phyloP scores from a whole-genome alignment of 768 basidiomycete species.

The Galerina sulciceps region DNA sequence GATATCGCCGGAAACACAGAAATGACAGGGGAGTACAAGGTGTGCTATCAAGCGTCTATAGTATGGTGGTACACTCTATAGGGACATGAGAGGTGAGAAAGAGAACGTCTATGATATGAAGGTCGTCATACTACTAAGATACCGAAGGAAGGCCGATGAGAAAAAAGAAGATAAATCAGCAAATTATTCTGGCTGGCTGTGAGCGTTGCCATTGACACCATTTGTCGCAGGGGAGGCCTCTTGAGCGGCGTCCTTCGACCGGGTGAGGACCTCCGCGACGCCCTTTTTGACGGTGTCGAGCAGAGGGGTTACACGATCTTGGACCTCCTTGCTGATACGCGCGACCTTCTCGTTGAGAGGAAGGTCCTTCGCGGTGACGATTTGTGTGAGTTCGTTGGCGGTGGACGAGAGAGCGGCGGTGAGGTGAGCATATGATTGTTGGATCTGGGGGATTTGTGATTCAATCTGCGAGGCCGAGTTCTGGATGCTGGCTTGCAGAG shows the following conservation, averaged over 20 bases:
- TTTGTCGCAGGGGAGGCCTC: not conserved
- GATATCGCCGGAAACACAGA: not conserved
- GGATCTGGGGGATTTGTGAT: conserved; percentile 59
- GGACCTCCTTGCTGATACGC: conserved; percentile 61
- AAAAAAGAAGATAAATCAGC: not conserved
- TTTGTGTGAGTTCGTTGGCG: conserved; percentile 55
- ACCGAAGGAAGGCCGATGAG: not conserved
- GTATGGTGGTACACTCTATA: conserved; percentile 1
- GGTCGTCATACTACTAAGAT: not conserved
- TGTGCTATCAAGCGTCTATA: not conserved
- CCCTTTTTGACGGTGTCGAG: conserved; percentile 54
- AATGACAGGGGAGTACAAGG: not conserved
- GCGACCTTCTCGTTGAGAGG: conserved; percentile 66
- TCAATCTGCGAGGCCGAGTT: conserved; percentile 41
- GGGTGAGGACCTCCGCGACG: conserved; percentile 41
- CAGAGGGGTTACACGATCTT: conserved; percentile 62
- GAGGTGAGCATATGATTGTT: conserved; percentile 61
- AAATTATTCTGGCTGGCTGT: conserved; percentile 12
- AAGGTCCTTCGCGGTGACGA: conserved; percentile 56
- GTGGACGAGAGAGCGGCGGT: conserved; percentile 46
- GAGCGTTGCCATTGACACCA: conserved; percentile 14
- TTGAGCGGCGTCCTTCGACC: conserved; percentile 15
- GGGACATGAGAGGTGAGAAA: not conserved
- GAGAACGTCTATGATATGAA: not conserved
- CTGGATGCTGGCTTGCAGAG: conserved; percentile 40